These are phyloP conservation scores for Sphagnum fallax DNA, from an alignment of 228 moss, liverwort and hornwort genomes.

Conservation along the genomic window DNA sequence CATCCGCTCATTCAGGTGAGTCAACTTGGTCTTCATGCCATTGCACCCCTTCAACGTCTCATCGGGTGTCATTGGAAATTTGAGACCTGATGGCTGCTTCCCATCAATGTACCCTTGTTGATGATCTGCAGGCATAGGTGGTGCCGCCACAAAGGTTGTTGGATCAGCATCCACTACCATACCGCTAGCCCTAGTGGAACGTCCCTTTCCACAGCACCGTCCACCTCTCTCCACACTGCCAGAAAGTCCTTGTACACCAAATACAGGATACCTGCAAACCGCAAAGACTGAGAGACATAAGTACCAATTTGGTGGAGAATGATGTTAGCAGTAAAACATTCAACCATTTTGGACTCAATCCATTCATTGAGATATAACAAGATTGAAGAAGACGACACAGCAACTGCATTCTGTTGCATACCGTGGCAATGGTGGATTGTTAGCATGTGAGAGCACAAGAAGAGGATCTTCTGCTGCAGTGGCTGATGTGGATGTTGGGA, in stretches of 20 bases:
- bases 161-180: conserved; percentile 58
- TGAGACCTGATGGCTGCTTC: conserved; percentile 37
- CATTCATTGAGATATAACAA: no score
- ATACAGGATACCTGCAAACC: conserved; percentile 70
- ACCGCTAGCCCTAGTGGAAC: conserved; percentile 53
- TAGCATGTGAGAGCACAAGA: conserved; percentile 88
- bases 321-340: no score
- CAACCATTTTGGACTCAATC: no score
- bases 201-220: conserved; percentile 67
- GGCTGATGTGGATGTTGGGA: conserved; percentile 77
- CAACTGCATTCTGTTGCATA: conserved; percentile 11
- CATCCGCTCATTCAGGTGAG: conserved; percentile 52
- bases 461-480: conserved; percentile 78
- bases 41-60: conserved; percentile 68
- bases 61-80: conserved; percentile 41
- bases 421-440: conserved; percentile 84
- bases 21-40: conserved; percentile 36
- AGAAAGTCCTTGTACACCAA: conserved; percentile 58
- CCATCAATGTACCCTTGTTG: conserved; percentile 47
- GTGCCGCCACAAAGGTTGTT: conserved; percentile 19
- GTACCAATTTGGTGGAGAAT: no score
- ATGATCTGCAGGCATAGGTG: conserved; percentile 46
- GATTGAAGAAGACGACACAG: no score
- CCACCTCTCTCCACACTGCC: conserved; percentile 61
- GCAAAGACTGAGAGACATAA: no score